These are phyloP conservation scores for Alopecurus myosuroides DNA, from an alignment of 176 grass and related monocot genomes.

Conservation along the genomic window DNA sequence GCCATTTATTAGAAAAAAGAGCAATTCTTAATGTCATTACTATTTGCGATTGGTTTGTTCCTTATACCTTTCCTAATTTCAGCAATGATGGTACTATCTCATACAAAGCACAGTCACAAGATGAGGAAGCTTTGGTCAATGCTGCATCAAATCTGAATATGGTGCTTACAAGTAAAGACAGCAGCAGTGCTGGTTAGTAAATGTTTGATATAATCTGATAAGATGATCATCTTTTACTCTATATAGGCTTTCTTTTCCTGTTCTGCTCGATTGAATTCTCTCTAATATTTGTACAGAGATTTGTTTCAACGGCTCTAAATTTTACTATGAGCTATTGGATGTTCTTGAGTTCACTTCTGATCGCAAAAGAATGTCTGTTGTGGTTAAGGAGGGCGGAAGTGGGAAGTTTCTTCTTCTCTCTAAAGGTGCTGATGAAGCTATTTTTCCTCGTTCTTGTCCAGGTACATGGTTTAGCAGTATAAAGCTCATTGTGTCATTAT, in stretches of 20 bases:
- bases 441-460: slow-evolving; percentile 52
- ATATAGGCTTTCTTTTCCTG: neutral
- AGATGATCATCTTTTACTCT: slow-evolving; percentile 1
- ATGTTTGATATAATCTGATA: slow-evolving; percentile 17
- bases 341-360: slow-evolving; percentile 94
- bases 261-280: slow-evolving; percentile 1
- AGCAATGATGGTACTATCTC: slow-evolving; percentile 54
- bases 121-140: slow-evolving; percentile 93
- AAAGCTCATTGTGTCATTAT: slow-evolving; percentile 13
- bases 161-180: slow-evolving; percentile 70
- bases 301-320: slow-evolving; percentile 51
- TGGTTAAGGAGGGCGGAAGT: slow-evolving; percentile 55
- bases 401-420: slow-evolving; percentile 69
- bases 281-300: slow-evolving; percentile 51
- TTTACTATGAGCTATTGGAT: slow-evolving; percentile 68
- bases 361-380: slow-evolving; percentile 91
- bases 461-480: slow-evolving; percentile 39
- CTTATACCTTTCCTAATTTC: slow-evolving; percentile 25
- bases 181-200: slow-evolving; percentile 52
- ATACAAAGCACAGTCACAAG: slow-evolving; percentile 96
- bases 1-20: neutral
- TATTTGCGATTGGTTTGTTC: slow-evolving; percentile 3
- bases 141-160: slow-evolving; percentile 74
- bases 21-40: neutral
- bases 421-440: slow-evolving; percentile 94